Base-by-base conservation (phyloP, 352 stramenopile species). In the Aphanomyces invadans region DNA sequence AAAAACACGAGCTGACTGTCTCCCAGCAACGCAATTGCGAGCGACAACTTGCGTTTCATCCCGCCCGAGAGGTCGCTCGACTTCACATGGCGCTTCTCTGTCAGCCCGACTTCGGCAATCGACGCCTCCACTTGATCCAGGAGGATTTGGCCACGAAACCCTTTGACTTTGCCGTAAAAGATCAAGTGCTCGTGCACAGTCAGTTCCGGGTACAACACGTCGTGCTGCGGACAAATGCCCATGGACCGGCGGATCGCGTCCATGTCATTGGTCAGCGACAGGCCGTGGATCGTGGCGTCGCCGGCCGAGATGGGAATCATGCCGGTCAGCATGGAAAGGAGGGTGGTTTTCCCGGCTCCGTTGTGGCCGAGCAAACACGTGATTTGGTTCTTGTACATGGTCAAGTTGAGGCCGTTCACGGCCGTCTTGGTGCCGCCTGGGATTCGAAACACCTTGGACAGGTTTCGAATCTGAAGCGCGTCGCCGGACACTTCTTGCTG, bases 151-250 rank as follows among this genome's bases (percentile, higher is more conserved):
- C 57, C 52, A 11, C 49, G 32, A 12, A 97, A 71, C 33, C 87
- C 79, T 70, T 98, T 98, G 62, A 98, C 81, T 31, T 77, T 80
- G 17, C 83, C 89, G 70, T 97, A 98, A 63, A 99, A 86, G 57
- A 81, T 48, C 39, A 99, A 75, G 69, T 99, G 95, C 71, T 99
- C 96, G 45, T 88, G 69, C 15, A 98, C 96, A 1, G 95, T 98
- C 39, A 99, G 73, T 21, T 96, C 74, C 36, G 90, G 86, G 66
- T 97, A 98, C 1, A 99, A 74, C 31, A 98, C 95, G 73, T 98
- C 94, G 73, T 98, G 93, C 70, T 99, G 96, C 1, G 96, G 86
- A 74, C 96, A 99, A 51, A 99, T 88, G 45, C 95, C 95, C 70
- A 98, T 87, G 57, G 96, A 82, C 69, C 96, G 73, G 4, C 95